These are phyloP conservation scores for Colletotrichum tropicale DNA, from an alignment of 2,329 filamentous ascomycete genomes.

Conservation along the genomic window DNA sequence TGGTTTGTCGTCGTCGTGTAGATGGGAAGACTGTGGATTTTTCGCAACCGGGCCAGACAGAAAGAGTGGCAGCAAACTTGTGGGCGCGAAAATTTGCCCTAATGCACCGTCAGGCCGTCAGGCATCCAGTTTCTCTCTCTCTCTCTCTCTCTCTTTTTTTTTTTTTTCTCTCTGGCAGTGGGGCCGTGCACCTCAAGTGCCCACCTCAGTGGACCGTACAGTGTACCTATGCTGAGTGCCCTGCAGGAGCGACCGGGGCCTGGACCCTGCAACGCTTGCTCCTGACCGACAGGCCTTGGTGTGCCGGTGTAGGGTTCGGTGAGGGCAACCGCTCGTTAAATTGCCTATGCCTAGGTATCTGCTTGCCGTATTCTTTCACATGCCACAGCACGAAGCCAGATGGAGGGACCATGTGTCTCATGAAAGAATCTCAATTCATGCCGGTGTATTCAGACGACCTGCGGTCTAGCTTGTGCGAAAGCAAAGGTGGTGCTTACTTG, in stretches of 20 bases:
- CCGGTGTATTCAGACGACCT: background rate
- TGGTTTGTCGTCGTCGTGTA: conserved; percentile 33
- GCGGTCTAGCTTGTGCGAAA: background rate
- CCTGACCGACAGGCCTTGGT: background rate
- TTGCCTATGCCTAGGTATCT: background rate
- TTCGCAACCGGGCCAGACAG: background rate
- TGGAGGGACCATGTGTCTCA: background rate
- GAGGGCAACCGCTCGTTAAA: background rate
- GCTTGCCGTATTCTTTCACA: background rate
- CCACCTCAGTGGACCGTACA: background rate
- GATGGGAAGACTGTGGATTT: conserved; percentile 2
- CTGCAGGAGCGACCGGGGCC: background rate
- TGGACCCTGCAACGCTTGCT: background rate
- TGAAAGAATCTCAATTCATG: background rate
- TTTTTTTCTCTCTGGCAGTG: background rate
- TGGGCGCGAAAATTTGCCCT: conserved; percentile 3
- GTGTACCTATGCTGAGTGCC: background rate
- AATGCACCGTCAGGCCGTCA: background rate
- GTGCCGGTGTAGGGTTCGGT: background rate
- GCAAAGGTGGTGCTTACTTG: background rate
- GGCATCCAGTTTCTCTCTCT: background rate
- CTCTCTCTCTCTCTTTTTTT: background rate
- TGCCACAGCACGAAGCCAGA: background rate
- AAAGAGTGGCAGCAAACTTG: background rate
- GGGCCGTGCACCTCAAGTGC: background rate